Evolutionary conservation across 768 basidiomycete genomes (phyloP).

Genomic region (Pluteus cervinus): DNA sequence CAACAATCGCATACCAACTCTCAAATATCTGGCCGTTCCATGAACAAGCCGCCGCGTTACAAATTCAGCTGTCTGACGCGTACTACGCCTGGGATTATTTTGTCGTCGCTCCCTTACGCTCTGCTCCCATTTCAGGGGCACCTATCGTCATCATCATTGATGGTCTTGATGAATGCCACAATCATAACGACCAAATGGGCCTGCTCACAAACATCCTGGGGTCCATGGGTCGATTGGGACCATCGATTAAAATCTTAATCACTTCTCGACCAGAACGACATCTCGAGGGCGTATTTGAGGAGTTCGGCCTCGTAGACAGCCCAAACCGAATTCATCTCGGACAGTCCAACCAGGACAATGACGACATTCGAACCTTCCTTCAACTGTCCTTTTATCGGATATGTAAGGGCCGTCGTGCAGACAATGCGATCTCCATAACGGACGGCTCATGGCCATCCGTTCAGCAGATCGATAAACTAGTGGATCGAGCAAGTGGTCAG

Average conservation of each 20-base stretch:
- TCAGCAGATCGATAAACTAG: conserved; percentile 5
- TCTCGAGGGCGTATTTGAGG: neutral
- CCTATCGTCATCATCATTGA: conserved; percentile 2
- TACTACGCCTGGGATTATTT: too few species aligned
- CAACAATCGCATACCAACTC: too few species aligned
- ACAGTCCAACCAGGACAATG: neutral
- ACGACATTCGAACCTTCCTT: neutral
- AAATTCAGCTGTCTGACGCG: too few species aligned
- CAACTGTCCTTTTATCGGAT: neutral
- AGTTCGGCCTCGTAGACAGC: neutral
- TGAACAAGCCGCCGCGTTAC: too few species aligned
- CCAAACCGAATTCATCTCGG: neutral
- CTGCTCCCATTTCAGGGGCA: too few species aligned
- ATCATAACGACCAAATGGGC: neutral
- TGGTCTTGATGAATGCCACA: neutral
- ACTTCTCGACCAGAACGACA: conserved; percentile 2
- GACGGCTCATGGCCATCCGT: conserved; percentile 11
- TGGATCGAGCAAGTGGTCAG: conserved; percentile 14
- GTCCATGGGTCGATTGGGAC: neutral
- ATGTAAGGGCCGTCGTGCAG: neutral
- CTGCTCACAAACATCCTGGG: neutral
- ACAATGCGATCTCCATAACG: too few species aligned
- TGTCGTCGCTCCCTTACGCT: too few species aligned
- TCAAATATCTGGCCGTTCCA: too few species aligned
- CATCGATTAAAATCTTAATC: neutral